Evolutionary conservation across 2,329 filamentous ascomycete genomes (phyloP).

Genomic region (Ophiostoma fasciatum): DNA sequence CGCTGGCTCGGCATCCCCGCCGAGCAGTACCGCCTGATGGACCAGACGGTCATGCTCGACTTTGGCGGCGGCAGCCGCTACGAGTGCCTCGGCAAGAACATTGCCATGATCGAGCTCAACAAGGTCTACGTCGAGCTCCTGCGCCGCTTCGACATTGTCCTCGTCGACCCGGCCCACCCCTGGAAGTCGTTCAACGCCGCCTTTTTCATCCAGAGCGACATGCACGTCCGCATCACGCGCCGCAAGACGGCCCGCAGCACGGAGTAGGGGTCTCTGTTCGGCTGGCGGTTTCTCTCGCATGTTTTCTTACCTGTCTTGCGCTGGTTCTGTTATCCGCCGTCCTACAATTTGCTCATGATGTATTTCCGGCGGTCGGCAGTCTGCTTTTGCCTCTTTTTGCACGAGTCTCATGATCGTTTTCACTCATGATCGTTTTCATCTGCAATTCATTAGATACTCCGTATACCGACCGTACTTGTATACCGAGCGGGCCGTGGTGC

Average conservation of each 20-base stretch:
- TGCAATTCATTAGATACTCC: too few species aligned
- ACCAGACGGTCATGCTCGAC: conserved; percentile 19
- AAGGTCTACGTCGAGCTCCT: conserved; percentile 18
- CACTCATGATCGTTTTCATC: too few species aligned
- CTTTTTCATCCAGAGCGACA: conserved; percentile 11
- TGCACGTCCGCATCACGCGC: conserved; percentile 8
- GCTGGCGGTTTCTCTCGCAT: too few species aligned
- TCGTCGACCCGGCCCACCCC: conserved; percentile 15
- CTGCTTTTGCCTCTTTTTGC: too few species aligned
- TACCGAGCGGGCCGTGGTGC: too few species aligned
- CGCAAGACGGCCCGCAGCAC: not conserved
- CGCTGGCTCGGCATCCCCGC: conserved; percentile 25
- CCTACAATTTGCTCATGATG: too few species aligned
- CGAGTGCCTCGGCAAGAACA: conserved; percentile 26
- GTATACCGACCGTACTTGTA: too few species aligned
- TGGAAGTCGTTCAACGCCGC: conserved; percentile 18
- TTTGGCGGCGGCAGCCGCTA: conserved; percentile 24
- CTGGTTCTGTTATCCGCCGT: too few species aligned
- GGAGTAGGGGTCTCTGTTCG: not conserved
- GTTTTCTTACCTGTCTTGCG: not conserved
- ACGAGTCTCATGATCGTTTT: too few species aligned
- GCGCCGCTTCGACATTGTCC: conserved; percentile 15
- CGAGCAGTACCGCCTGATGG: conserved; percentile 15
- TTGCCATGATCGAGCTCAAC: conserved; percentile 28
- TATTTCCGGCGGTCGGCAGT: too few species aligned